A percentile compares a stretch with the other conserved stretches of the same genome.
Conservation (phyloP, 2,329 filamentous ascomycete species). For the Botryotinia narcissicola region DNA sequence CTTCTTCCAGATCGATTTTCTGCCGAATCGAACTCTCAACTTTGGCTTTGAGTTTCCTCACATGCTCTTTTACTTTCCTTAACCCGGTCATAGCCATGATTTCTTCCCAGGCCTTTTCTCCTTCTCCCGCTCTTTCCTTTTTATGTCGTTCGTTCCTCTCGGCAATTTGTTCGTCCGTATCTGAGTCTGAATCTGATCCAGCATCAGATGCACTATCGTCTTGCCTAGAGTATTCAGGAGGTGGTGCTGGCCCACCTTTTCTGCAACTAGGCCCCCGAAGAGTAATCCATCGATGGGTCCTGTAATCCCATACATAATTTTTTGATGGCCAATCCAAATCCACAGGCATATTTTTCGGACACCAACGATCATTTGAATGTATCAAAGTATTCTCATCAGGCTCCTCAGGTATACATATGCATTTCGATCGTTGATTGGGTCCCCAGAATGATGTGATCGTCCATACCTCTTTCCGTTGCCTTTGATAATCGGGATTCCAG, state of each 20-base stretch:
- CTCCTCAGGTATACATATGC: not conserved
- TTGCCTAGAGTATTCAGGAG: no score
- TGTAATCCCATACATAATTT: constrained; percentile 13
- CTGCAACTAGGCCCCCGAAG: not conserved
- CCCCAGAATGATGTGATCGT: not conserved
- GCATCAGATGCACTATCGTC: constrained; percentile 3
- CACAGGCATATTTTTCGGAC: not conserved
- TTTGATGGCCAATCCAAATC: not conserved
- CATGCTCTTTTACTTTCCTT: constrained; percentile 51
- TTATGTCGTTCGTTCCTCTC: not conserved
- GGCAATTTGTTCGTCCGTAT: not conserved
- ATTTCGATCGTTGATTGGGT: constrained; percentile 10
- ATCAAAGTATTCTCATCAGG: not conserved
- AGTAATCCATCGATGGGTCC: not conserved
- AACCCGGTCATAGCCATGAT: constrained; percentile 55
- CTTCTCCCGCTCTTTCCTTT: constrained; percentile 38
- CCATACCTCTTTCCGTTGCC: constrained; percentile 20
- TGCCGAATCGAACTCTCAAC: constrained; percentile 49
- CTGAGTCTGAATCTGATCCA: not conserved
- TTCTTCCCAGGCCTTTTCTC: constrained; percentile 46
- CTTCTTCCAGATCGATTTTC: constrained; percentile 43
- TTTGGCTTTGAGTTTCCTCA: constrained; percentile 50
- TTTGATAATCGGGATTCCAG: constrained; percentile 26
- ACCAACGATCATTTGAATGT: not conserved
- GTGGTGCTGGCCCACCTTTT: not conserved